A percentile compares a stretch with the other conserved stretches of the same genome.
These are phyloP conservation scores for Mycena olivaceomarginata DNA, from an alignment of 768 basidiomycete genomes.

Conservation along the genomic window DNA sequence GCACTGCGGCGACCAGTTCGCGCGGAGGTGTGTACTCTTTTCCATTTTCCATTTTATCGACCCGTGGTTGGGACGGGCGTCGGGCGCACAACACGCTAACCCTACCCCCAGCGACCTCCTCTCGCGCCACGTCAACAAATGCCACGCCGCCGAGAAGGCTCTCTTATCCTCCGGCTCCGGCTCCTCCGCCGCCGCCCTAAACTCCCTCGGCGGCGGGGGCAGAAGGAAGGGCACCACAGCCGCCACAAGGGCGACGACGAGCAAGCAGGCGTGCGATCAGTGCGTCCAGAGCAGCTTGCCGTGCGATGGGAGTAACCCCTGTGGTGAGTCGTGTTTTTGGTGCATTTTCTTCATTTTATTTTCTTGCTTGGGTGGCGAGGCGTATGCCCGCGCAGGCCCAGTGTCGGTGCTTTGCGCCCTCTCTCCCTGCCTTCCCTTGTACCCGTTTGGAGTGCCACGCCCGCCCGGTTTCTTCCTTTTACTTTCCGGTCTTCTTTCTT, in stretches of 20 bases:
- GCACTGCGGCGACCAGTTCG: slow-evolving; percentile 93
- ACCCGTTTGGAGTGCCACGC: no score
- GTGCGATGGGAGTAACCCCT: slow-evolving; percentile 88
- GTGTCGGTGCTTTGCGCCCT: no score
- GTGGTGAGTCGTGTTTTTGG: slow-evolving; percentile 67
- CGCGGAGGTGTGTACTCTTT: slow-evolving; percentile 57
- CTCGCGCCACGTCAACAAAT: slow-evolving; percentile 92
- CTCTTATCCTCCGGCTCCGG: neutral
- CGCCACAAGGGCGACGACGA: slow-evolving; percentile 83
- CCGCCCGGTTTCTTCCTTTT: no score
- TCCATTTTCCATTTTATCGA: no score
- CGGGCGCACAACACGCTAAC: no score
- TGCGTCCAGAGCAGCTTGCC: slow-evolving; percentile 86
- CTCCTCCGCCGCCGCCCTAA: neutral
- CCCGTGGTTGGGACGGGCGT: no score
- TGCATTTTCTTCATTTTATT: neutral
- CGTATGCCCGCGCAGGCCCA: neutral
- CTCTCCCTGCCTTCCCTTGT: no score
- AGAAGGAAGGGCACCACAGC: slow-evolving; percentile 72
- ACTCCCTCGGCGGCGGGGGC: neutral
- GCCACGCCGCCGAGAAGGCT: slow-evolving; percentile 84
- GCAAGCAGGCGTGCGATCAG: slow-evolving; percentile 91
- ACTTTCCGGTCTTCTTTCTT: no score
- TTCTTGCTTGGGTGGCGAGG: neutral
- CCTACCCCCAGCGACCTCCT: slow-evolving; percentile 73